Percentiles rank a stretch among this genome's conserved stretches.
These are phyloP conservation scores for Paecilomyces variotii DNA, from an alignment of 2,329 filamentous ascomycete species.

Conservation along the genomic window DNA sequence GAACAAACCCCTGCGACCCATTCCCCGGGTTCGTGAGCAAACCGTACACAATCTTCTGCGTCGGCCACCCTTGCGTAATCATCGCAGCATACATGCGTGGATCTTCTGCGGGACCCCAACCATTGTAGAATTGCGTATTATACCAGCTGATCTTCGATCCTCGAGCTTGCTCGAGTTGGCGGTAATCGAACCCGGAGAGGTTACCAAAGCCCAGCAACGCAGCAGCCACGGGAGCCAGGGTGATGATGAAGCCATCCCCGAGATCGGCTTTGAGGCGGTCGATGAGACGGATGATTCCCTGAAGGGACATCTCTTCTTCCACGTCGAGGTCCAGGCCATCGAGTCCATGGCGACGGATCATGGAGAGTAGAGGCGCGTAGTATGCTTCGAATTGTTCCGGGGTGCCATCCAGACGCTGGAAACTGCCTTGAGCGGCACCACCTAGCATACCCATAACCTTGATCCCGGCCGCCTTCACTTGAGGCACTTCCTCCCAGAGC, in stretches of 20 bases:
- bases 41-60: constrained; percentile 68
- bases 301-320: constrained; percentile 65
- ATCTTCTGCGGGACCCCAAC: constrained; percentile 64
- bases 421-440: constrained; percentile 72
- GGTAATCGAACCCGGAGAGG: constrained; percentile 76
- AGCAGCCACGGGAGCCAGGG: constrained; percentile 72
- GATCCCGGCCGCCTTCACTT: constrained; percentile 64
- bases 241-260: constrained; percentile 59
- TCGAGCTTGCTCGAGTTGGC: constrained; percentile 59
- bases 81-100: constrained; percentile 36
- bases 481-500: constrained; percentile 69
- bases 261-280: constrained; percentile 52
- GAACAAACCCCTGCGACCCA: constrained; percentile 57
- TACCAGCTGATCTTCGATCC: constrained; percentile 70
- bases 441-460: constrained; percentile 83
- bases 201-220: constrained; percentile 56
- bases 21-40: constrained; percentile 72
- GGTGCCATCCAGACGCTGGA: constrained; percentile 51
- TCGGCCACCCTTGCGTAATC: constrained; percentile 55
- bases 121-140: constrained; percentile 89
- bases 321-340: constrained; percentile 72
- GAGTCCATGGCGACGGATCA: constrained; percentile 54
- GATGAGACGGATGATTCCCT: constrained; percentile 58
- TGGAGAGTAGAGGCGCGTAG: constrained; percentile 59
- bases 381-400: constrained; percentile 60